These are phyloP conservation scores for Stentor roeselii DNA, from an alignment of 73 alveolate species.

Conservation along the genomic window DNA sequence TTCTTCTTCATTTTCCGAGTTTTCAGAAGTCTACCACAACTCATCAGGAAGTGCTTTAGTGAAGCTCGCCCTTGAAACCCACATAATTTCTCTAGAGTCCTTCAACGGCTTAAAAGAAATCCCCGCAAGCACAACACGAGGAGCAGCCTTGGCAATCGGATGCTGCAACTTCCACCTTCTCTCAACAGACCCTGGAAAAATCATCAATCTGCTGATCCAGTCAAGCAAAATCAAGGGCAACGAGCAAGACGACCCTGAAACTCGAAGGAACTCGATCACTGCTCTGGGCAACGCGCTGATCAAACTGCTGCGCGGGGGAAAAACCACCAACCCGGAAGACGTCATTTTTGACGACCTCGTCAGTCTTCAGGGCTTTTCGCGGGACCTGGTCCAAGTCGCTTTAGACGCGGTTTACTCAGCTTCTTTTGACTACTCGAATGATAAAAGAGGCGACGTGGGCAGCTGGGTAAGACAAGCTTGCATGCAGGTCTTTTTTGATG, in stretches of 20 bases:
- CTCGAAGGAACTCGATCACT: conserved; percentile 78
- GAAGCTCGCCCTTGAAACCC: conserved; percentile 39
- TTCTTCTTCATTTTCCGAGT: conserved; percentile 54
- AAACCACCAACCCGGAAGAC: neutral
- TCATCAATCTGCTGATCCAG: conserved; percentile 37
- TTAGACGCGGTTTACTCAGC: conserved; percentile 50
- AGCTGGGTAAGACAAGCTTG: conserved; percentile 88
- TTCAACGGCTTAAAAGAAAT: conserved; percentile 65
- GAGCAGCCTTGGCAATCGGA: conserved; percentile 81
- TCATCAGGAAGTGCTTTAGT: conserved; percentile 37
- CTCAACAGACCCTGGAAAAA: conserved; percentile 36
- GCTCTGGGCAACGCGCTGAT: conserved; percentile 45
- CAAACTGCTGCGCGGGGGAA: neutral
- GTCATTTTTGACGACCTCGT: conserved; percentile 33
- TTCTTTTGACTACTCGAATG: conserved; percentile 75
- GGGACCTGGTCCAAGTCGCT: conserved; percentile 37
- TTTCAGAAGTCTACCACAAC: conserved; percentile 58
- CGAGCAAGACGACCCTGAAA: conserved; percentile 62
- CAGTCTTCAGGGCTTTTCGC: conserved; percentile 41
- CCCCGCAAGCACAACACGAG: conserved; percentile 73
- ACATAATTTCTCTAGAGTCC: conserved; percentile 53
- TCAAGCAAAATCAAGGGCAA: neutral
- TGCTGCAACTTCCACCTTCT: conserved; percentile 51
- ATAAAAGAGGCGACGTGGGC: conserved; percentile 92
- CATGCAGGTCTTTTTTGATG: conserved; percentile 45